A percentile compares a stretch with the other conserved stretches of the same genome.
Evolutionary conservation across 805 yeast genomes (phyloP).

Genomic region (Komagataella populi): DNA sequence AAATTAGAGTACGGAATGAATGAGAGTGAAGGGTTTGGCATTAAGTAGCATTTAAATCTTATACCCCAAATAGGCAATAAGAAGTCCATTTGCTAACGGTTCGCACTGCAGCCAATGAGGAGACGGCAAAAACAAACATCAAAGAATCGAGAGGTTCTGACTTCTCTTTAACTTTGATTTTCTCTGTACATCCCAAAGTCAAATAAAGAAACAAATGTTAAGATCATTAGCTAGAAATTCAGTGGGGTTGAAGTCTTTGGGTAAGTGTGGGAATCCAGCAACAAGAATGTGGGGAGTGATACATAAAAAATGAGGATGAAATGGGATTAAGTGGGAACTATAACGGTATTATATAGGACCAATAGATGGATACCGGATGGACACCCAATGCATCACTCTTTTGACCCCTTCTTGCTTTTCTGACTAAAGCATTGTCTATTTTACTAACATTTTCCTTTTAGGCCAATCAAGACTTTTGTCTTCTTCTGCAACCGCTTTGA

Average conservation of each 20-base stretch:
- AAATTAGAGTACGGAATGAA: conserved; percentile 60
- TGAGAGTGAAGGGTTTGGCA: conserved; percentile 81
- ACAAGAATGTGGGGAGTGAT: background rate
- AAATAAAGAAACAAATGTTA: conserved; percentile 17
- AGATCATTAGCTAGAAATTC: conserved; percentile 28
- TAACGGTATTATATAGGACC: background rate
- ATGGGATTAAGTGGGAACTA: background rate
- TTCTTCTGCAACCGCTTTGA: conserved; percentile 34
- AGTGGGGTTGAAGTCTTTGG: conserved; percentile 20
- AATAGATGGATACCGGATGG: background rate
- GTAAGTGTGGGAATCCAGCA: conserved; percentile 14
- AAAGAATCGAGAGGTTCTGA: background rate
- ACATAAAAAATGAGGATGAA: background rate
- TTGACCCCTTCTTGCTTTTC: background rate
- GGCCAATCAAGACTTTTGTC: conserved; percentile 32
- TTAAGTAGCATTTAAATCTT: background rate
- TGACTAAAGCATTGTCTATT: background rate
- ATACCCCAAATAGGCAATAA: background rate
- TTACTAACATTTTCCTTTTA: conserved; percentile 6
- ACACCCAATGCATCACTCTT: background rate
- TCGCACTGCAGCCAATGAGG: background rate
- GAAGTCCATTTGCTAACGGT: background rate
- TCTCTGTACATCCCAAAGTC: background rate
- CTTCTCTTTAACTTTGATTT: background rate
- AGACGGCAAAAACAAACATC: background rate